Base-by-base conservation (phyloP, 2,329 filamentous ascomycete species). In the Pleomassaria siparia region DNA sequence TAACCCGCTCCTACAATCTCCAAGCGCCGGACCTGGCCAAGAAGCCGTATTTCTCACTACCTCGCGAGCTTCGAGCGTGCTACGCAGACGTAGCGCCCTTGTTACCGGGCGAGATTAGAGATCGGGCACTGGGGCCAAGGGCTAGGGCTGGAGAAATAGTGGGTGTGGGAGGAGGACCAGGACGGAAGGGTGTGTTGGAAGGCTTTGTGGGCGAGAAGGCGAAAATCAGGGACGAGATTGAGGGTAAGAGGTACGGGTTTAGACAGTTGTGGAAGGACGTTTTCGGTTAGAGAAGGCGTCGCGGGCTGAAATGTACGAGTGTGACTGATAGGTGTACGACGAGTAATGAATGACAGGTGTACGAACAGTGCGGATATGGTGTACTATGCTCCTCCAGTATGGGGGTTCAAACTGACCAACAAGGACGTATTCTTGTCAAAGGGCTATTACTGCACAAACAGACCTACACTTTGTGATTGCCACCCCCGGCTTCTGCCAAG, bases 11-110 rank as follows among this genome's bases (percentile, higher is more conserved):
- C 12, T 99, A 99, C 76, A 97, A 97, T 61, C 81, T 97, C 2
- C 92, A 95, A 84, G 92, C 94, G 0, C 94, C 94, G 0, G 86
- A 90, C 45, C 79, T 96, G 1, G 91, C 92, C 2, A 95, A 94
- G 72, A 96, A 96, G 70, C 89, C 92, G 0, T 97, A 97, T 70
- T 91, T 90, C 64, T 85, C 80, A 2, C 81, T 97, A 7, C 83
- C 91, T 36, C 83, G 92, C 40, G 94, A 99, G 72, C 78, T 97
- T 13, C 80, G 79, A 24, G 78, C 82, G 2, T 96, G 91, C 67
- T 97, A 85, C 64, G 87, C 90, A 0, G 91, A 96, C 50, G 86
- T 95, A 1, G 92, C 92, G 6, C 90, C 90, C 0, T 75, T 80
- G 39, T 71, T 97, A 3, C 82, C 90, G 0, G 77, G 80, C 2